Conservation (phyloP, 495 filamentous ascomycete genomes). For the Hypoxylon intermedium region DNA sequence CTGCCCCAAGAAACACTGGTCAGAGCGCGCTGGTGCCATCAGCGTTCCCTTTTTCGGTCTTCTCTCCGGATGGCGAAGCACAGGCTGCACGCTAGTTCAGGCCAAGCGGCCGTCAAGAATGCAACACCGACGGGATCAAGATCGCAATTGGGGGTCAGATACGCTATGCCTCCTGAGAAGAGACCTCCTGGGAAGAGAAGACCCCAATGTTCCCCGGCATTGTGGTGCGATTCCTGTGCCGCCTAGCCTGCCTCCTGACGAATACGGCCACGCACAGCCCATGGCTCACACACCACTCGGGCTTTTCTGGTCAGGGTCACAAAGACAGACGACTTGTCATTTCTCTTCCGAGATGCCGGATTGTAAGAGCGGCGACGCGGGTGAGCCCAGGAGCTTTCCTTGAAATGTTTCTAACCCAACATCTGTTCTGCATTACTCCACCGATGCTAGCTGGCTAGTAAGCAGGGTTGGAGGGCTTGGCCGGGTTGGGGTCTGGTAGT, state of each 20-base stretch:
- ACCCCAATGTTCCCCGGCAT: conserved; percentile 7
- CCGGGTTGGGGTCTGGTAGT: neutral
- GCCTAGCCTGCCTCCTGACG: conserved; percentile 12
- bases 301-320: neutral
- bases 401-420: neutral
- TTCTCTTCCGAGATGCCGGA: neutral
- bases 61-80: conserved; percentile 25
- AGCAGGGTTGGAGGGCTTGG: neutral
- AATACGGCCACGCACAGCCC: neutral
- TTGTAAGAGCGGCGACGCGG: neutral
- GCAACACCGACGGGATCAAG: conserved; percentile 17
- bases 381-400: neutral
- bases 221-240: conserved; percentile 14
- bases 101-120: conserved; percentile 28
- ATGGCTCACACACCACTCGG: neutral
- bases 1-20: neutral
- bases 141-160: conserved; percentile 30
- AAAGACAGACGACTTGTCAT: conserved; percentile 26
- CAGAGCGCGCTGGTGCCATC: conserved; percentile 12
- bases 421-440: neutral
- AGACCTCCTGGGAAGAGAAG: too few relatives aligned
- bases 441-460: neutral
- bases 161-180: conserved; percentile 21
- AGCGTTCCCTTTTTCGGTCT: conserved; percentile 27
- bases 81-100: conserved; percentile 24